phyloP scores from a whole-genome alignment of 768 basidiomycete genomes.

The Symmetrospora coprosmae region DNA sequence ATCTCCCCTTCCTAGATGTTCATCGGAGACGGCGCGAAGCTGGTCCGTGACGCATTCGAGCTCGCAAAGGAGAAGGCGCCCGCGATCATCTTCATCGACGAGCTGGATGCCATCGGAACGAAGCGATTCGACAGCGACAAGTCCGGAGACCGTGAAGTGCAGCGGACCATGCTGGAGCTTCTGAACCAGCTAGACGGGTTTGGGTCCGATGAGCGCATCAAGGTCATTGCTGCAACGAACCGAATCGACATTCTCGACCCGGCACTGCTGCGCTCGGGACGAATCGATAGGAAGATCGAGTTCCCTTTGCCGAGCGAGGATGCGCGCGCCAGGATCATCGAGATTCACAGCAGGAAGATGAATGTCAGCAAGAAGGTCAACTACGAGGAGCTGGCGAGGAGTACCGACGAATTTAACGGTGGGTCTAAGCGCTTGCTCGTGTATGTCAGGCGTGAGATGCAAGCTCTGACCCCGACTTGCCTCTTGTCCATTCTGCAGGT shows the following conservation, averaged over 20 bases:
- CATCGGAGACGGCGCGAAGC: constrained; percentile 97
- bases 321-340: constrained; percentile 86
- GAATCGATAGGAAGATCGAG: constrained; percentile 95
- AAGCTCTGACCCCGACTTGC: neutral
- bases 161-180: constrained; percentile 97
- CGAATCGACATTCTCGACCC: constrained; percentile 97
- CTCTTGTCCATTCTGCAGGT: neutral
- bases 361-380: constrained; percentile 72
- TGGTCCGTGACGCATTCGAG: constrained; percentile 95
- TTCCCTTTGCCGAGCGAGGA: constrained; percentile 93
- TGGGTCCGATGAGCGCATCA: constrained; percentile 90
- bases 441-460: neutral
- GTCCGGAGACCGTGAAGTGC: constrained; percentile 97
- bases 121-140: constrained; percentile 92
- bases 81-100: constrained; percentile 85
- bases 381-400: constrained; percentile 88
- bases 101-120: constrained; percentile 41
- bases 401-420: constrained; percentile 93
- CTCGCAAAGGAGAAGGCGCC: constrained; percentile 96
- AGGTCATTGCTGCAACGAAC: constrained; percentile 98
- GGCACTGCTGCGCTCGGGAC: constrained; percentile 91
- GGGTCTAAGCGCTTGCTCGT: neutral
- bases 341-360: constrained; percentile 97
- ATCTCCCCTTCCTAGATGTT: constrained; percentile 56
- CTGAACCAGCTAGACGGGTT: constrained; percentile 97